Conservation (phyloP, 2,329 filamentous ascomycete species). For the Paracamarosporium sp. region DNA sequence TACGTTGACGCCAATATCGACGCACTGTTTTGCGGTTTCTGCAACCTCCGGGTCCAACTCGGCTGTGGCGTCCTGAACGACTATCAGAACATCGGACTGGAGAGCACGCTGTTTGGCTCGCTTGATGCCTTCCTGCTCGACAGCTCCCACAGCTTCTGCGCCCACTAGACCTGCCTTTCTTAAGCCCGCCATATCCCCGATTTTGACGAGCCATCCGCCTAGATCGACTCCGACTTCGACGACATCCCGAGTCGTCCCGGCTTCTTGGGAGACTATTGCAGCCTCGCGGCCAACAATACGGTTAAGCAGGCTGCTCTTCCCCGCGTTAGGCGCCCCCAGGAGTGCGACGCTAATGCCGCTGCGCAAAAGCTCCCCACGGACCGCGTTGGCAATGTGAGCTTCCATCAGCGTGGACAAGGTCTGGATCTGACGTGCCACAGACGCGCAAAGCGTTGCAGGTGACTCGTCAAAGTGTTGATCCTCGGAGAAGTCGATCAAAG, state of each 20-base stretch:
- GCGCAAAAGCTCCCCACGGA: slow-evolving; percentile 81
- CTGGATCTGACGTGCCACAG: slow-evolving; percentile 70
- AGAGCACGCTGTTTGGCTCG: slow-evolving; percentile 81
- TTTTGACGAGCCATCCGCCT: slow-evolving; percentile 87
- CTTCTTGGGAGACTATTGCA: slow-evolving; percentile 91
- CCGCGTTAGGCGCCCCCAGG: slow-evolving; percentile 89
- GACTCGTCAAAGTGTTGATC: slow-evolving; percentile 97
- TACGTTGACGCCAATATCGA: slow-evolving; percentile 59
- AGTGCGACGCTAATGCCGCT: slow-evolving; percentile 87
- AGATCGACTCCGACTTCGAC: slow-evolving; percentile 92
- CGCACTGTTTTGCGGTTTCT: slow-evolving; percentile 59
- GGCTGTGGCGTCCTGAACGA: slow-evolving; percentile 71
- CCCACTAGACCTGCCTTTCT: slow-evolving; percentile 56
- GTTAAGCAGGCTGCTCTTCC: slow-evolving; percentile 95
- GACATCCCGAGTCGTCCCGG: slow-evolving; percentile 92
- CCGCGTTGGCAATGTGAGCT: slow-evolving; percentile 76
- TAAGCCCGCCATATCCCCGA: slow-evolving; percentile 94
- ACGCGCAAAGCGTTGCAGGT: slow-evolving; percentile 72
- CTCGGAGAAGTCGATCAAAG: slow-evolving; percentile 95
- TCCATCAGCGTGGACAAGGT: slow-evolving; percentile 68
- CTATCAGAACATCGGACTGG: slow-evolving; percentile 85
- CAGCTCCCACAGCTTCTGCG: slow-evolving; percentile 64
- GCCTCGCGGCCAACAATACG: slow-evolving; percentile 88
- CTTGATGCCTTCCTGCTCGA: slow-evolving; percentile 91
- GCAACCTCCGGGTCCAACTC: slow-evolving; percentile 69